Conservation (phyloP, 2,329 filamentous ascomycete genomes). For the Pseudogymnoascus sp. region DNA sequence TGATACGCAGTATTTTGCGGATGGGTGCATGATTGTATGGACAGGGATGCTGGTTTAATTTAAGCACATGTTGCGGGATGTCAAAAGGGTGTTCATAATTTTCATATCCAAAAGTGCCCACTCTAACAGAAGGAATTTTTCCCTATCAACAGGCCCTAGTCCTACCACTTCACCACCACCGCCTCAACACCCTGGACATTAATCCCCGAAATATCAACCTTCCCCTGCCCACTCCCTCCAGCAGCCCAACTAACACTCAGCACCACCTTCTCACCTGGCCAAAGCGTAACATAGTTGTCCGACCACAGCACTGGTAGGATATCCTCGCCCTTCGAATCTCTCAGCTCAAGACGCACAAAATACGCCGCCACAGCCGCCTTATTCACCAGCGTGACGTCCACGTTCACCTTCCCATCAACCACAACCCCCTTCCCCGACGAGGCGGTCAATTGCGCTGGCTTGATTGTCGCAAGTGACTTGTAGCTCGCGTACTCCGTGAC, state of each 20-base stretch:
- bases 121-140: not conserved
- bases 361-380: slow-evolving; percentile 46
- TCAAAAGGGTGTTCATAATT: not conserved
- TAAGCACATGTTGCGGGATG: not conserved
- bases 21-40: slow-evolving; percentile 22
- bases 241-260: slow-evolving; percentile 29
- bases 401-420: slow-evolving; percentile 13
- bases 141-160: not conserved
- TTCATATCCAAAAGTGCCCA: not conserved
- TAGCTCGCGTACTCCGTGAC: slow-evolving; percentile 45
- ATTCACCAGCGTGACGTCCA: slow-evolving; percentile 44
- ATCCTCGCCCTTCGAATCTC: slow-evolving; percentile 39
- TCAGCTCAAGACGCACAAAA: slow-evolving; percentile 47
- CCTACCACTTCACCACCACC: not conserved
- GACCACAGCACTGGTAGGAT: slow-evolving; percentile 50
- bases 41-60: slow-evolving; percentile 16
- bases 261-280: slow-evolving; percentile 46
- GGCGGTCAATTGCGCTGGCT: slow-evolving; percentile 33
- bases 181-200: not conserved
- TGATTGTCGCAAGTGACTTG: slow-evolving; percentile 37
- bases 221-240: not conserved
- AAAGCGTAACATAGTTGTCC: slow-evolving; percentile 58
- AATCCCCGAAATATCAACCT: slow-evolving; percentile 9
- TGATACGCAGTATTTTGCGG: slow-evolving; percentile 17
- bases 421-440: slow-evolving; percentile 15